Evolutionary conservation across 1,139 yeast species (phyloP).

Genomic region (Geotrichum bryndzae): DNA sequence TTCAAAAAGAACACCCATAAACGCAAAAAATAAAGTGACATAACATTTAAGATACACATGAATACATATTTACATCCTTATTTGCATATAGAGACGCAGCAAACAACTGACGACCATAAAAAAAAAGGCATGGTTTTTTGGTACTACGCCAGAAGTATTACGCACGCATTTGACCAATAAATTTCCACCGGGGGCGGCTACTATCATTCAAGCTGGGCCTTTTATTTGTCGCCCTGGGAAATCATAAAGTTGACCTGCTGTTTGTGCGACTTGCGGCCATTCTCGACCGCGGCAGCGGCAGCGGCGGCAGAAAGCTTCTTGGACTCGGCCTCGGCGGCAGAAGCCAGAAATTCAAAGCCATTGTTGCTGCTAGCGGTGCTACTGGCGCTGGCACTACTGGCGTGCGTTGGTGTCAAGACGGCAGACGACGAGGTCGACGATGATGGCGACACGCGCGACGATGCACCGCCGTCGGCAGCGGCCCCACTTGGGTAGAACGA

Average conservation of each 20-base stretch:
- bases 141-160: too few species aligned
- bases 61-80: too few species aligned
- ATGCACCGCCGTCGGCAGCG: not conserved
- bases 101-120: too few species aligned
- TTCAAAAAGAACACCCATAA: too few species aligned
- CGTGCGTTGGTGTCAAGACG: not conserved
- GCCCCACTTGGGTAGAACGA: not conserved
- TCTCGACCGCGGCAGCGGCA: not conserved
- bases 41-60: too few species aligned
- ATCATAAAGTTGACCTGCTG: constrained; percentile 8
- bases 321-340: not conserved
- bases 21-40: too few species aligned
- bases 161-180: too few species aligned
- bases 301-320: not conserved
- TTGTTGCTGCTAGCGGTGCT: constrained; percentile 3
- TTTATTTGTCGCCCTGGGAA: constrained; percentile 3
- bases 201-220: not conserved
- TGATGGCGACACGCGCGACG: not conserved
- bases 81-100: too few species aligned
- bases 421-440: not conserved
- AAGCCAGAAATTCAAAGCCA: not conserved
- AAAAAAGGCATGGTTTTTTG: too few species aligned
- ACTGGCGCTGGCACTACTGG: not conserved
- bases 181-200: too few species aligned
- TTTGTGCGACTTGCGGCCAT: not conserved